Conservation (phyloP, 352 stramenopile species). For the Aphanomyces euteiches region DNA sequence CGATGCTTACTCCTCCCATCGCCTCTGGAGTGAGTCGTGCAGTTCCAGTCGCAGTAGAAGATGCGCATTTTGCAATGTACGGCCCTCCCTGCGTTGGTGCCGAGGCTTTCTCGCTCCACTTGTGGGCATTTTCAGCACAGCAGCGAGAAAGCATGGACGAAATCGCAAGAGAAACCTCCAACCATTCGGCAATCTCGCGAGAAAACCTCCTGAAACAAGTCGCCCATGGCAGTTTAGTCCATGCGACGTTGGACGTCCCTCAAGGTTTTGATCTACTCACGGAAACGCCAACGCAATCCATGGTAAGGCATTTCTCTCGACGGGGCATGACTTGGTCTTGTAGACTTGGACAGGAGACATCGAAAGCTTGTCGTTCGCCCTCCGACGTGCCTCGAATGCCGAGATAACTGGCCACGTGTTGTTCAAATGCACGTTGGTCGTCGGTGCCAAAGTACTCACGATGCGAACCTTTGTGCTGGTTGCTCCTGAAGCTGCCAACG, state of each 20-base stretch:
- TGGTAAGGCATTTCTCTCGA: background rate
- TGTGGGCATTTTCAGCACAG: slow-evolving; percentile 67
- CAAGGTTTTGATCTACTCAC: slow-evolving; percentile 52
- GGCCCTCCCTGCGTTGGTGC: slow-evolving; percentile 41
- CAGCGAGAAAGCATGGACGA: slow-evolving; percentile 63
- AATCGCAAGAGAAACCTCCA: slow-evolving; percentile 40
- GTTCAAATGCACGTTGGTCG: slow-evolving; percentile 67
- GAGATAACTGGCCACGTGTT: slow-evolving; percentile 54
- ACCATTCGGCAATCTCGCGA: slow-evolving; percentile 6
- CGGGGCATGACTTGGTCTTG: background rate
- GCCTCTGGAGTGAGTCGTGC: slow-evolving; percentile 2
- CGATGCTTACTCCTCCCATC: background rate
- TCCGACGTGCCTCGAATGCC: slow-evolving; percentile 34
- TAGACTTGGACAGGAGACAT: slow-evolving; percentile 16
- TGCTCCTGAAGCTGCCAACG: slow-evolving; percentile 36
- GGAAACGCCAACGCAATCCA: background rate
- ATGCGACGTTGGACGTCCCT: slow-evolving; percentile 65
- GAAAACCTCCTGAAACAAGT: slow-evolving; percentile 10
- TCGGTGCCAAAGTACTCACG: slow-evolving; percentile 60
- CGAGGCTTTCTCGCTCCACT: slow-evolving; percentile 52
- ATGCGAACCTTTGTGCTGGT: slow-evolving; percentile 55
- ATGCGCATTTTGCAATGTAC: slow-evolving; percentile 26
- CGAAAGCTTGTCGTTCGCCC: background rate
- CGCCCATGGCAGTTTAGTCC: slow-evolving; percentile 49
- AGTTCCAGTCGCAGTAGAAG: background rate